Evolutionary conservation across 352 stramenopile genomes (phyloP), one percentile per base, ranked within the genome.

Genomic region (Discostella stelligera): DNA sequence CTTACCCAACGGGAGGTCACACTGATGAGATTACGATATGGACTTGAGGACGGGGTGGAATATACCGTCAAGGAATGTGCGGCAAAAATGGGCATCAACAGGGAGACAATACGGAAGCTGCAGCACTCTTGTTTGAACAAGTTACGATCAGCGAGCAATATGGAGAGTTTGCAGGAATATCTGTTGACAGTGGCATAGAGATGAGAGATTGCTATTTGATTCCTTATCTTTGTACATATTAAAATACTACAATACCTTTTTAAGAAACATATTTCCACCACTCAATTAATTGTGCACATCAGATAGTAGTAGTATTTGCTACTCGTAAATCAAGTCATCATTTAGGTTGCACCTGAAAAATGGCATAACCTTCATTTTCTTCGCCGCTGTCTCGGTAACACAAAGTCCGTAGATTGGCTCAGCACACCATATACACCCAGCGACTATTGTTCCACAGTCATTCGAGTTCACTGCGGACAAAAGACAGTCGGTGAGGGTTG

Each of bases 1-100:
- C 65, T 93, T 21, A 78, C 81, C 37, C 70, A 78, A 16, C 23
- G 77, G 11, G 88, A 93, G 66, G 74, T 82, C 20, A 68, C 72
- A n/a, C 67, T 95, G 1, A 83, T 95, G 49, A 67, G 86, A 30
- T 72, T 95, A 21, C 69, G 90, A n/a, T 95, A 94, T 74, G 91
- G 91, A 25, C 71, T 95, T 32, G 65, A 79, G n/a, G 91, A 91
- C 75, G 86, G 87, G 7, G 66, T 71, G 41, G 80, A 83, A 21
- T 74, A 83, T 20, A 90, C 86, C 18, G 64, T 95, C 9, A 80
- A 77, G 39, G 82, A 93, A 59, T 89, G 89, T 65, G 89, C 89
- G 9, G 74, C 79, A 14, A 83, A 82, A 5, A 94, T 95, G 83
- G 83, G 86, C 14, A 68, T 95, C 6, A 95, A 86, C 63, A 74